Evolutionary conservation across 352 stramenopile species (phyloP).

Genomic region (Phytopythium vexans): DNA sequence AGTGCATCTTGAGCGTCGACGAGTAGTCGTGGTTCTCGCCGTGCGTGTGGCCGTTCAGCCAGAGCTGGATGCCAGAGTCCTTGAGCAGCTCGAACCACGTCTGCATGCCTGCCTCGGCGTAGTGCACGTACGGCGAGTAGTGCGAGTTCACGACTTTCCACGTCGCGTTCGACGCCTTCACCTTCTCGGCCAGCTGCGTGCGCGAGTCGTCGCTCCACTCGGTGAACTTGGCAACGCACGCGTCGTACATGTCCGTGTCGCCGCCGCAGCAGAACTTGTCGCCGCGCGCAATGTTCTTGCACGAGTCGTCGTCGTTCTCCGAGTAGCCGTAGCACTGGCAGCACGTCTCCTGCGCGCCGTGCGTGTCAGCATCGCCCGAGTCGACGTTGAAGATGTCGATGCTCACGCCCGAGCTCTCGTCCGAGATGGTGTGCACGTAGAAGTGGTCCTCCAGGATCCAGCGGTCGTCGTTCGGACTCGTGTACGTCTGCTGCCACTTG

Average conservation of each 20-base stretch:
- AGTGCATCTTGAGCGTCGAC: slow-evolving; percentile 49
- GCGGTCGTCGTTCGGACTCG: slow-evolving; percentile 46
- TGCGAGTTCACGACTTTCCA: slow-evolving; percentile 75
- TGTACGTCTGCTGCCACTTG: slow-evolving; percentile 41
- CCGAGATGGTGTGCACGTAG: slow-evolving; percentile 45
- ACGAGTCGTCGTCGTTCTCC: slow-evolving; percentile 27
- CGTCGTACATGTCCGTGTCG: slow-evolving; percentile 33
- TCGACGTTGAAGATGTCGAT: slow-evolving; percentile 66
- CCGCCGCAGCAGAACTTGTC: slow-evolving; percentile 37
- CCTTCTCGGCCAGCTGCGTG: slow-evolving; percentile 32
- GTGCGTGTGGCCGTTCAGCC: slow-evolving; percentile 61
- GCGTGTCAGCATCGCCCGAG: slow-evolving; percentile 47
- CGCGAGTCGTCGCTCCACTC: slow-evolving; percentile 49
- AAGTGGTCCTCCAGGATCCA: slow-evolving; percentile 57
- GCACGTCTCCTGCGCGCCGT: slow-evolving; percentile 46
- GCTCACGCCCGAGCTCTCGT: slow-evolving; percentile 30
- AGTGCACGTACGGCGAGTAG: slow-evolving; percentile 60
- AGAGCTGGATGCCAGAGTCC: slow-evolving; percentile 32
- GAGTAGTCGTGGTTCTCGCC: slow-evolving; percentile 66
- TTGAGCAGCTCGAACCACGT: slow-evolving; percentile 51
- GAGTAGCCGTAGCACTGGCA: slow-evolving; percentile 63
- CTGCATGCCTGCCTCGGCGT: slow-evolving; percentile 25
- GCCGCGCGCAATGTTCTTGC: slow-evolving; percentile 32
- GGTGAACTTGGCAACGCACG: slow-evolving; percentile 36
- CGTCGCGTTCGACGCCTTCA: slow-evolving; percentile 44